Percentiles rank a stretch among this genome's conserved stretches.
Evolutionary conservation across 768 basidiomycete genomes (phyloP).

Genomic region (Suillus paluster): DNA sequence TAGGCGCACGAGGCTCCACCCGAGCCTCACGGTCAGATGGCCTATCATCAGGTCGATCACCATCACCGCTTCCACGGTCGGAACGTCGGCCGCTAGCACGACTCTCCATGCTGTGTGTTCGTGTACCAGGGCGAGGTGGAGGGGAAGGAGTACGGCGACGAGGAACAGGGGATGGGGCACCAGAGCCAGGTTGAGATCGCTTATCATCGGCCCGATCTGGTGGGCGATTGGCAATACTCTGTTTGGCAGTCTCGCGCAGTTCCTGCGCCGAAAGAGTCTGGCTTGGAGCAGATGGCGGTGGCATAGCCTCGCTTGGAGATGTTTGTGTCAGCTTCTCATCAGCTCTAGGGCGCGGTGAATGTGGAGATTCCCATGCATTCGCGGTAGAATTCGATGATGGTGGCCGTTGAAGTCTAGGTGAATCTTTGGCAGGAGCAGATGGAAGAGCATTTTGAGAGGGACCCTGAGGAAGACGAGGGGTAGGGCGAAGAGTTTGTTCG

Average conservation of each 20-base stretch:
- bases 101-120: slow-evolving; percentile 74
- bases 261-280: slow-evolving; percentile 81
- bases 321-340: slow-evolving; percentile 46
- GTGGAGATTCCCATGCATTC: slow-evolving; percentile 38
- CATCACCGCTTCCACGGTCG: slow-evolving; percentile 52
- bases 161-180: slow-evolving; percentile 55
- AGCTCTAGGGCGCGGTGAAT: slow-evolving; percentile 44
- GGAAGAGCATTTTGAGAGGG: slow-evolving; percentile 17
- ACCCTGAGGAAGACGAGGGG: slow-evolving; percentile 23
- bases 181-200: slow-evolving; percentile 55
- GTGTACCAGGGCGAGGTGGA: slow-evolving; percentile 64
- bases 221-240: slow-evolving; percentile 50
- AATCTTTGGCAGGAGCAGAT: slow-evolving; percentile 21
- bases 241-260: slow-evolving; percentile 78
- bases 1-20: slow-evolving; percentile 48
- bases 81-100: slow-evolving; percentile 69
- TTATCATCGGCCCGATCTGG: slow-evolving; percentile 48
- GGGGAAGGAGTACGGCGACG: slow-evolving; percentile 71
- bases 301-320: slow-evolving; percentile 54
- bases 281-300: slow-evolving; percentile 77
- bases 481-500: slow-evolving; percentile 12
- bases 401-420: slow-evolving; percentile 23
- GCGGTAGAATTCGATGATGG: slow-evolving; percentile 16
- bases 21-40: slow-evolving; percentile 54
- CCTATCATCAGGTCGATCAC: slow-evolving; percentile 53